Evolutionary conservation across 345 rosid genomes (phyloP).

Genomic region (Camelina neglecta): DNA sequence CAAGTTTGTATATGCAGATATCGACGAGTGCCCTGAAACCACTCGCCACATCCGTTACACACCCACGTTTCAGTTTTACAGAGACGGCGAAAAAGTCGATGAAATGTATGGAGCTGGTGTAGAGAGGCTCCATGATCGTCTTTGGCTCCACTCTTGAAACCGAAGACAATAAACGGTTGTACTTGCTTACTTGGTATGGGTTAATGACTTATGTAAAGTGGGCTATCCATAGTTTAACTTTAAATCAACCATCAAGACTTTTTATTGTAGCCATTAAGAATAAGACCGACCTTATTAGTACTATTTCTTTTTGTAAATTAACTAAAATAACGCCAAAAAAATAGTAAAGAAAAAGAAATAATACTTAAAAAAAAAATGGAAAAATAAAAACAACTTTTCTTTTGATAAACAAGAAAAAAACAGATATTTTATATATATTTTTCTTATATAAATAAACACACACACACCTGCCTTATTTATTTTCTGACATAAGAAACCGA

Average conservation of each 20-base stretch:
- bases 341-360: background rate
- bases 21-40: constrained; percentile 92
- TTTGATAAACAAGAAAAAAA: constrained; percentile 33
- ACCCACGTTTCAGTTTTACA: constrained; percentile 87
- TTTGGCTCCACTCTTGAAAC: constrained; percentile 92
- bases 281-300: too few species aligned
- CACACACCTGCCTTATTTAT: constrained; percentile 7
- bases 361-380: background rate
- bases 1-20: constrained; percentile 80
- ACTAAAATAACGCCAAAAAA: background rate
- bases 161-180: background rate
- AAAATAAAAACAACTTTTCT: constrained; percentile 8
- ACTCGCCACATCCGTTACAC: constrained; percentile 87
- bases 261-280: too few species aligned
- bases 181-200: background rate
- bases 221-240: too few species aligned
- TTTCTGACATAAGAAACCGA: background rate
- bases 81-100: constrained; percentile 84
- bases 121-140: constrained; percentile 81
- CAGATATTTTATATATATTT: too few species aligned
- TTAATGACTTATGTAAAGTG: background rate
- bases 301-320: too few species aligned
- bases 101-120: constrained; percentile 97
- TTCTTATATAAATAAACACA: constrained; percentile 18
- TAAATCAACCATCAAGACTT: too few species aligned